Base-by-base conservation (phyloP, 2,329 filamentous ascomycete species). In the Aspergillus sclerotialis region DNA sequence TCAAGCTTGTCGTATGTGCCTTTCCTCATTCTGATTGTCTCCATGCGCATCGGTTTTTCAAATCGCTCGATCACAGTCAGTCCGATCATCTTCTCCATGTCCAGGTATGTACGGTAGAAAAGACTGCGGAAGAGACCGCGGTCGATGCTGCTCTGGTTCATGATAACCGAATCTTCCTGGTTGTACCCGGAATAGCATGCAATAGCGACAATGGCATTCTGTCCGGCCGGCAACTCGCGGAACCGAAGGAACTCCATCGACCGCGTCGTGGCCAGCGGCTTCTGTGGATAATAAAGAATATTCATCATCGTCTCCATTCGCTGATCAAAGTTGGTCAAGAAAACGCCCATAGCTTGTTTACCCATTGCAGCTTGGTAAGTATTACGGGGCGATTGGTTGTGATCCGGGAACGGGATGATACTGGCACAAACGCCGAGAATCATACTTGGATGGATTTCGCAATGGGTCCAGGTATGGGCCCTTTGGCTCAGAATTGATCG, bases 291-390 rank as follows among this genome's bases (percentile, higher is more conserved):
- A 66, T 98, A 98, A 4, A 98, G 78, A 58, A 98, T 94, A 52
- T 98, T 98, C 51, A 90, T 84, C 92, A 98, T 98, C 4, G 92
- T 98, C 57, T 98, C 92, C 90, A 98, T 96, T 44, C 92, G 88
- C 42, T 90, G 80, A 26, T 86, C 82, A 63, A 94, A 98, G 60
- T 98, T 98, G 9, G 93, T 98, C 37, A 98, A 73, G 69, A 94
- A 95, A 52, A 96, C 89, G 57, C 93, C 92, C 93, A 98, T 98
- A 43, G 92, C 92, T 76, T 98, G 92, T 68, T 98, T 98, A 71
- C 93, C 92, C 92, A 98, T 98, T 58, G 92, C 92, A 53, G 90
- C 95, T 67, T 96, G 90, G 64, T 95, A 98, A 4, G 90, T 96
- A 60, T 98, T 98, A 83, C 92, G 84, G 47, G 92, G 92, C 43